Conservation (phyloP, 768 basidiomycete genomes). For the Suillus clintonianus region DNA sequence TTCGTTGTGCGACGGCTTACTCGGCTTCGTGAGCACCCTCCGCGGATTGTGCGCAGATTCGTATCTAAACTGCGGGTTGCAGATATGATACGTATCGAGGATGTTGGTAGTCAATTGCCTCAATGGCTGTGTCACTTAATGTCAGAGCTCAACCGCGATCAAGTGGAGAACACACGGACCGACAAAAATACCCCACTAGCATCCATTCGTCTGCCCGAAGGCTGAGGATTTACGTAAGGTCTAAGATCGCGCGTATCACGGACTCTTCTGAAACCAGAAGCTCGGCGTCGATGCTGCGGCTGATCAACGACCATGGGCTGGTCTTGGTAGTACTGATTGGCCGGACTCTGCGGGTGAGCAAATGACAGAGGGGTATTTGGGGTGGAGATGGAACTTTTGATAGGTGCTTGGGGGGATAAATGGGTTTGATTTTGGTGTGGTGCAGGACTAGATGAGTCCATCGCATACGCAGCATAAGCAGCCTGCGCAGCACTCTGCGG, state of each 20-base stretch:
- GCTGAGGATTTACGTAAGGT: slow-evolving; percentile 66
- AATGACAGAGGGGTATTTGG: slow-evolving; percentile 76
- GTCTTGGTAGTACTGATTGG: slow-evolving; percentile 60
- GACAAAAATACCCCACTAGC: slow-evolving; percentile 76
- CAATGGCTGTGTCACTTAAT: slow-evolving; percentile 45
- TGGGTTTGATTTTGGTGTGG: slow-evolving; percentile 55
- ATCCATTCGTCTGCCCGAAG: slow-evolving; percentile 74
- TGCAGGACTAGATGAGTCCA: slow-evolving; percentile 68
- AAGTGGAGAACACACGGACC: slow-evolving; percentile 48
- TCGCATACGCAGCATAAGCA: slow-evolving; percentile 53
- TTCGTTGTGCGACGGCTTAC: slow-evolving; percentile 93
- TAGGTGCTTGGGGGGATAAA: slow-evolving; percentile 48
- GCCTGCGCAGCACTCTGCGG: slow-evolving; percentile 48
- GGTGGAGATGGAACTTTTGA: slow-evolving; percentile 61
- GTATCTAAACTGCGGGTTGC: slow-evolving; percentile 94
- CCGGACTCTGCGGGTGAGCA: slow-evolving; percentile 52
- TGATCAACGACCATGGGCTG: slow-evolving; percentile 76
- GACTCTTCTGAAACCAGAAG: slow-evolving; percentile 78
- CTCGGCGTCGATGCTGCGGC: slow-evolving; percentile 59
- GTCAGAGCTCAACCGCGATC: slow-evolving; percentile 4
- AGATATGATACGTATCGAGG: slow-evolving; percentile 88
- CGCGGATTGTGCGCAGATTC: slow-evolving; percentile 94
- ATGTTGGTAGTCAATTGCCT: slow-evolving; percentile 83
- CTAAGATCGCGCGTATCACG: slow-evolving; percentile 76
- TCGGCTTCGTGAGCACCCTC: slow-evolving; percentile 95